Conservation (phyloP, 2,329 filamentous ascomycete genomes). For the Aspergillus ochraceus region DNA sequence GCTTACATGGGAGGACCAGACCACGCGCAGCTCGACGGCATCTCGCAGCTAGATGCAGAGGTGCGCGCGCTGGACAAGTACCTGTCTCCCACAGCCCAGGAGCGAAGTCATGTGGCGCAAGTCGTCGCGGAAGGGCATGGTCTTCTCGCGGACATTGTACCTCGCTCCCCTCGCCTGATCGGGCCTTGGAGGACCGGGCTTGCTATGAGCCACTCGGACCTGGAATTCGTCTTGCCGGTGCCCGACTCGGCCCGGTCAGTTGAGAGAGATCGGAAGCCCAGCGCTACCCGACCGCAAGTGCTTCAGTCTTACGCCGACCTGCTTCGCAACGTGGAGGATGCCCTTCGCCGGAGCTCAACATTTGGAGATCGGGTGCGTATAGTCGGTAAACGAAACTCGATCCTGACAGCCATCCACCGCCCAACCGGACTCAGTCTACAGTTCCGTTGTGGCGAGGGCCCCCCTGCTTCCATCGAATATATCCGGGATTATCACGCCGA, state of each 20-base stretch:
- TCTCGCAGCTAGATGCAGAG: conserved; percentile 43
- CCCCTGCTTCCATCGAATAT: conserved; percentile 40
- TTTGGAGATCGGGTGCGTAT: conserved; percentile 23
- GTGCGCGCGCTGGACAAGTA: conserved; percentile 48
- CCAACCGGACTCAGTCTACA: conserved; percentile 53
- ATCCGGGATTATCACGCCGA: conserved; percentile 50
- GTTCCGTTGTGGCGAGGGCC: conserved; percentile 49
- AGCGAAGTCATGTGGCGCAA: conserved; percentile 35
- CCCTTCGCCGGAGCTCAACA: conserved; percentile 20
- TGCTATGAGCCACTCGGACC: conserved; percentile 53
- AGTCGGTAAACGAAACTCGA: conserved; percentile 23
- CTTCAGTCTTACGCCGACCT: conserved; percentile 23
- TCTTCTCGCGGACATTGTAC: conserved; percentile 27
- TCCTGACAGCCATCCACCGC: conserved; percentile 43
- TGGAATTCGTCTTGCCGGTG: conserved; percentile 51
- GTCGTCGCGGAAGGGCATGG: conserved; percentile 30
- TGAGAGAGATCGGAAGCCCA: conserved; percentile 30
- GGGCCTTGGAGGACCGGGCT: conserved; percentile 57
- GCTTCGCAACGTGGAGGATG: conserved; percentile 23
- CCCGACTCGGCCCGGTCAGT: conserved; percentile 23
- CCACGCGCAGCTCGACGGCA: conserved; percentile 18
- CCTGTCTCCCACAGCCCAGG: conserved; percentile 43
- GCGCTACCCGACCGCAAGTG: conserved; percentile 33
- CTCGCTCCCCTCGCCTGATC: conserved; percentile 44
- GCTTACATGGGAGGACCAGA: conserved; percentile 17